Evolutionary conservation across 139 green algal genomes (phyloP), one percentile per base, ranked within the genome.

Genomic region (Limnomonas spitsbergensis): DNA sequence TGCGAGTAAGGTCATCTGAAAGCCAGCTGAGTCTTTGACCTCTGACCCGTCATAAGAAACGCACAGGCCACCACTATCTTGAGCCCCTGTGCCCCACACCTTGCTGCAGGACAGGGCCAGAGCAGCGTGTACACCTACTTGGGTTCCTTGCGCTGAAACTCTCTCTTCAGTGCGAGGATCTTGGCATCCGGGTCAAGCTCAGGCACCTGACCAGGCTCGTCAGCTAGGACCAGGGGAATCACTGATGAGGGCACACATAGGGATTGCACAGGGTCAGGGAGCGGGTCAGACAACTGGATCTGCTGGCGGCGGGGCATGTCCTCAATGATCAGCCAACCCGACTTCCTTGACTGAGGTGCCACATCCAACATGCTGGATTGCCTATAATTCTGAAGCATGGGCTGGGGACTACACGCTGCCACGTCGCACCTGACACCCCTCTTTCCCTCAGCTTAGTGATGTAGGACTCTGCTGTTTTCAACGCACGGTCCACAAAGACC

Each of bases 361-460:
- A 54, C 42, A 6, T 9, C 42, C 42, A 54, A 54, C 7, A 27
- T 27, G 7, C 42, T 54, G 9, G 42, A 54, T 9, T 27, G 6
- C 42, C 42, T 54, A 6, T 54, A 6, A 27, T 54, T 9, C 42
- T n/a, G n/a, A n/a, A n/a, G n/a, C n/a, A n/a, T n/a, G n/a, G n/a
- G n/a, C n/a, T n/a, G n/a, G n/a, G n/a, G n/a, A n/a, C n/a, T n/a
- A n/a, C n/a, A n/a, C n/a, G n/a, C n/a, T n/a, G n/a, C n/a, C n/a
- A 31, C 38, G 74, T 26, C 75, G 66, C 68, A 87, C 90, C 76
- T n/a, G 84, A 90, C 26, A 98, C 84, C 4, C 93, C 94, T 0
- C 94, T 78, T 61, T 90, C 78, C n/a, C 89, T 77, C 67, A 98
- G 88, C 32, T 84, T 75, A 2, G 71, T 35, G 29, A 80, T 78